phyloP scores from a whole-genome alignment of 306 rosid genomes.

The Sesbania bispinosa region DNA sequence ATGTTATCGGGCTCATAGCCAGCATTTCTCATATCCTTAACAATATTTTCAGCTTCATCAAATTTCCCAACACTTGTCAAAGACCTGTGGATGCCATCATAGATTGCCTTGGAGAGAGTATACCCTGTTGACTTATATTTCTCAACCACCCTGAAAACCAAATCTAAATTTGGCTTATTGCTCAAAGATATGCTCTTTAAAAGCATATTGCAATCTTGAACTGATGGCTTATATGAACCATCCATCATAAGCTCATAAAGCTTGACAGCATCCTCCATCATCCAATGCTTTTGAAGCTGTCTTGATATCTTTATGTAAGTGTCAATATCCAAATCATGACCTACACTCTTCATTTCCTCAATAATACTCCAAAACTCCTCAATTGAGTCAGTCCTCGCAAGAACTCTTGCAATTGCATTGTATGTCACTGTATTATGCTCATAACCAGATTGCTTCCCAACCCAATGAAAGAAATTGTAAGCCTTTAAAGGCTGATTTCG shows the following conservation, averaged over 20 bases:
- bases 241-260: constrained; percentile 90
- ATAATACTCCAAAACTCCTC: constrained; percentile 69
- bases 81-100: constrained; percentile 81
- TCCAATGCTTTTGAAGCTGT: constrained; percentile 58
- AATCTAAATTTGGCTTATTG: constrained; percentile 53
- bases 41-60: constrained; percentile 61
- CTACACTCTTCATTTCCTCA: constrained; percentile 57
- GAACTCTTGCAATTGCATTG: constrained; percentile 61
- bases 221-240: constrained; percentile 67
- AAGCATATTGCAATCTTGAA: constrained; percentile 50
- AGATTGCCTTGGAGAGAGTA: constrained; percentile 57
- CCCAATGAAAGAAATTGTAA: constrained; percentile 62
- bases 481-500: constrained; percentile 47
- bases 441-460: constrained; percentile 36
- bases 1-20: constrained; percentile 76
- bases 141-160: constrained; percentile 63
- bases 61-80: constrained; percentile 61
- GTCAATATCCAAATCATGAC: constrained; percentile 66
- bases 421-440: constrained; percentile 53
- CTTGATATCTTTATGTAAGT: constrained; percentile 66
- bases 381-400: constrained; percentile 49
- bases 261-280: constrained; percentile 75
- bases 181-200: constrained; percentile 40
- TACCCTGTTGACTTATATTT: constrained; percentile 57
- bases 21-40: constrained; percentile 54